Percentiles rank a stretch among this genome's conserved stretches.
These are phyloP conservation scores for Aspergillus clavatus DNA, from an alignment of 2,329 filamentous ascomycete genomes.

Conservation along the genomic window DNA sequence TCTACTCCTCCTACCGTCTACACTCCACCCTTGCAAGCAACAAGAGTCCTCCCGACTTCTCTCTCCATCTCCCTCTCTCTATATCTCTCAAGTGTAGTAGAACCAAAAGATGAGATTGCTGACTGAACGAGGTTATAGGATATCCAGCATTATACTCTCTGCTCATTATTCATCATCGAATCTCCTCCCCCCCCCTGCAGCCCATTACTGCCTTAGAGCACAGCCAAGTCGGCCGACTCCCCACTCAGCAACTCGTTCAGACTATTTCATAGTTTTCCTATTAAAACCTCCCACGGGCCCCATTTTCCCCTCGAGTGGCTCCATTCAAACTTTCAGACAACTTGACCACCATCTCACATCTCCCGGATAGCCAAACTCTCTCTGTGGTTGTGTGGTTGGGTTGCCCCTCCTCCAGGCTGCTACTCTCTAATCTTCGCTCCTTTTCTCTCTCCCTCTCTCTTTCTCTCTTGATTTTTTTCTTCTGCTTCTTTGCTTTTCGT, in stretches of 20 bases:
- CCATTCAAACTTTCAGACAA: background rate
- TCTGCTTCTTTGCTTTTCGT: background rate
- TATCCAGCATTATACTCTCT: background rate
- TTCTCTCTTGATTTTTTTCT: too few relatives aligned
- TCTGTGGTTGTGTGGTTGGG: background rate
- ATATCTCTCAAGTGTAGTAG: too few relatives aligned
- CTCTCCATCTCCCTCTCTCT: too few relatives aligned
- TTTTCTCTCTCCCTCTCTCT: background rate
- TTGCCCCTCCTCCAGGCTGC: slow-evolving; percentile 5
- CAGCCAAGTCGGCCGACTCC: slow-evolving; percentile 10
- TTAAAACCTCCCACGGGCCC: too few relatives aligned
- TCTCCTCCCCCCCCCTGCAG: background rate
- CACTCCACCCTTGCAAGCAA: too few relatives aligned
- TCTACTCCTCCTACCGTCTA: too few relatives aligned
- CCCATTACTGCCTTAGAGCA: slow-evolving; percentile 5
- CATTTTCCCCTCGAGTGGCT: background rate
- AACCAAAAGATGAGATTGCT: too few relatives aligned
- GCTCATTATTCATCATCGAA: background rate
- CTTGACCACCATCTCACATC: too few relatives aligned
- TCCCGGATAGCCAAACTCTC: background rate
- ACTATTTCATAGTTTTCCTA: too few relatives aligned
- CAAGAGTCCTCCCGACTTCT: too few relatives aligned
- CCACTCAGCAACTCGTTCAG: slow-evolving; percentile 8
- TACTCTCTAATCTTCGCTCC: background rate
- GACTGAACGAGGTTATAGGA: too few relatives aligned